Conservation (phyloP, 2,329 filamentous ascomycete species). For the Fusarium nygamai region DNA sequence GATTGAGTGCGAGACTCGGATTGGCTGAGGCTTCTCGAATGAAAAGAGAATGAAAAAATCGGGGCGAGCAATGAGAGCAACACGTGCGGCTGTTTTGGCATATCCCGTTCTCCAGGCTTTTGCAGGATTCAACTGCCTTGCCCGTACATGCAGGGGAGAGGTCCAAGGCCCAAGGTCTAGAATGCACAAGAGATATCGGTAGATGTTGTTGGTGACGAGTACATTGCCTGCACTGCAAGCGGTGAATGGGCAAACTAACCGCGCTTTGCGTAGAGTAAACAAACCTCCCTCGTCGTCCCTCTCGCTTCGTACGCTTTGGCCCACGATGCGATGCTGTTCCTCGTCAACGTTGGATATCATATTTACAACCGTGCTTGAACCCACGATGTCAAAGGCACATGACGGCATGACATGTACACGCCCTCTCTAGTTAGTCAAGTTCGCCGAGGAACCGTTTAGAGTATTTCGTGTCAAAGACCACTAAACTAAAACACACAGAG, state of each 20-base stretch:
- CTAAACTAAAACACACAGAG: not conserved
- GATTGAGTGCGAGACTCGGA: not conserved
- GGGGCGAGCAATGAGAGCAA: not conserved
- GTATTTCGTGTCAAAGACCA: conserved; percentile 2
- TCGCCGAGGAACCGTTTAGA: not conserved
- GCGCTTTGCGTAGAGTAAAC: conserved; percentile 26
- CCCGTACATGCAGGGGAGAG: not conserved
- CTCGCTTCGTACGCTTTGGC: conserved; percentile 13
- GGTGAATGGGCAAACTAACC: conserved; percentile 14
- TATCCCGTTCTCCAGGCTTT: conserved; percentile 7
- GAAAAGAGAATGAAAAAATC: not conserved
- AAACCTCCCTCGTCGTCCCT: not conserved
- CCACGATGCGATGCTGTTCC: not conserved
- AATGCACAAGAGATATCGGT: not conserved
- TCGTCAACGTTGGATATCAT: not conserved
- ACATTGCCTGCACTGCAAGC: not conserved
- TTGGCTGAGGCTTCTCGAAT: conserved; percentile 12
- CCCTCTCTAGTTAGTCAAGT: not conserved
- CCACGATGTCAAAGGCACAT: not conserved
- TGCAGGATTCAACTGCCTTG: conserved; percentile 1
- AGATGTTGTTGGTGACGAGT: conserved; percentile 10
- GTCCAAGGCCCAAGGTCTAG: not conserved
- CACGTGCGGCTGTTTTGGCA: conserved; percentile 17
- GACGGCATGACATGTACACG: conserved; percentile 1
- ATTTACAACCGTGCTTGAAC: not conserved